phyloP scores from a whole-genome alignment of 768 basidiomycete genomes.

The Cystofilobasidium macerans region DNA sequence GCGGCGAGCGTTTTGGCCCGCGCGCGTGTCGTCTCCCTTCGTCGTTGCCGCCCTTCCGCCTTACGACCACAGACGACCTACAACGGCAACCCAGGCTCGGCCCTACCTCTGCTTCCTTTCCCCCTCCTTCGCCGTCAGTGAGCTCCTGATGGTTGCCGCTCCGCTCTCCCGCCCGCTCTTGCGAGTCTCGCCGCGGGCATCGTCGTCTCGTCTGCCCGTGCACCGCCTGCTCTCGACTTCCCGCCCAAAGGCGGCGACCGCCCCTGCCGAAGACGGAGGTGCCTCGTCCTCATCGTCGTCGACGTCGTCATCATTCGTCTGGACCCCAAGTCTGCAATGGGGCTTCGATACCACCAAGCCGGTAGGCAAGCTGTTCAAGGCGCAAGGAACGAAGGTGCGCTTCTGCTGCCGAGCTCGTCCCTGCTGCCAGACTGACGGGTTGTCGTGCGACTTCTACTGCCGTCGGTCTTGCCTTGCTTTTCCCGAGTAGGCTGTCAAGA shows the following conservation, averaged over 20 bases:
- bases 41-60: too few species aligned
- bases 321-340: not conserved
- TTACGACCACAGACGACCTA: too few species aligned
- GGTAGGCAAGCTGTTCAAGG: not conserved
- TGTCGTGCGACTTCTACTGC: not conserved
- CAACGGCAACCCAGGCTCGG: too few species aligned
- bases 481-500: not conserved
- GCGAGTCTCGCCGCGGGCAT: not conserved
- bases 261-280: too few species aligned
- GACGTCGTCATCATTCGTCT: not conserved
- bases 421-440: not conserved
- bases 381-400: not conserved
- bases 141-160: not conserved
- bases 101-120: too few species aligned
- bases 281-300: not conserved
- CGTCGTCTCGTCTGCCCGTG: not conserved
- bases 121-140: too few species aligned
- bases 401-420: not conserved
- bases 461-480: not conserved
- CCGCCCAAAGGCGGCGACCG: not conserved
- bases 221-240: not conserved
- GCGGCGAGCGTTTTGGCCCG: too few species aligned
- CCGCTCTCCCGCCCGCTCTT: not conserved
- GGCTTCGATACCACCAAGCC: not conserved
- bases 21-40: too few species aligned